Evolutionary conservation across 805 yeast species (phyloP), one percentile per base, ranked within the genome.

Genomic region (Millerago galiae): DNA sequence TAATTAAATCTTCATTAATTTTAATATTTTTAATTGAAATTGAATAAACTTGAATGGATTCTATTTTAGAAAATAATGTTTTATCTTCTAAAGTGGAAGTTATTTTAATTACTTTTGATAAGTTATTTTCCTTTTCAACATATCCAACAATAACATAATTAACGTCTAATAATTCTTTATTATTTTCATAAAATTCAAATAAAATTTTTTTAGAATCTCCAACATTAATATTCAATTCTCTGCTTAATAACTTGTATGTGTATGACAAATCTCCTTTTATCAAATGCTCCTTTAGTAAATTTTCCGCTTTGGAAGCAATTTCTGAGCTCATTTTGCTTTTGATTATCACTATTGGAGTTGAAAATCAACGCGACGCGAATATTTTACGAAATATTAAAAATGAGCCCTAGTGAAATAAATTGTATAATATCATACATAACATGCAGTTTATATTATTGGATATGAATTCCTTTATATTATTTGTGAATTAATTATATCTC

Each of bases 111-210:
- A 43, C 38, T 2, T 50, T 29, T 56, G 43, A 43, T 3, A 15
- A 17, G 2, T 30, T 15, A 17, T 25, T 10, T 40, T 25, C 34
- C 7, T 14, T 28, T 15, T 47, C 55, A n/a, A 45, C 30, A 2
- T 42, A 34, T 7, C 80, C 80, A 1, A 65, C 55, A 12, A 71
- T 64, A 3, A 72, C 49, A 46, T 67, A 74, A 0, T 69, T 58
- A 0, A 75, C 75, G 5, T 59, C 52, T 8, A 74, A 42, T 32
- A 61, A 56, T 14, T 63, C 56, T 41, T 53, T 56, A 48, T 73
- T 66, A 28, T 60, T 50, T 6, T 51, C 47, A 48, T 66, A 70
- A 52, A 63, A 75, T 4, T 64, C 55, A 46, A 59, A 59, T 24
- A 75, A 60, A 6, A 65, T 41, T 18, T 41, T 48, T 50, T 73